Evolutionary conservation across 192 early-diverging fungal genomes (phyloP).

Genomic region (Coemansia sp.): DNA sequence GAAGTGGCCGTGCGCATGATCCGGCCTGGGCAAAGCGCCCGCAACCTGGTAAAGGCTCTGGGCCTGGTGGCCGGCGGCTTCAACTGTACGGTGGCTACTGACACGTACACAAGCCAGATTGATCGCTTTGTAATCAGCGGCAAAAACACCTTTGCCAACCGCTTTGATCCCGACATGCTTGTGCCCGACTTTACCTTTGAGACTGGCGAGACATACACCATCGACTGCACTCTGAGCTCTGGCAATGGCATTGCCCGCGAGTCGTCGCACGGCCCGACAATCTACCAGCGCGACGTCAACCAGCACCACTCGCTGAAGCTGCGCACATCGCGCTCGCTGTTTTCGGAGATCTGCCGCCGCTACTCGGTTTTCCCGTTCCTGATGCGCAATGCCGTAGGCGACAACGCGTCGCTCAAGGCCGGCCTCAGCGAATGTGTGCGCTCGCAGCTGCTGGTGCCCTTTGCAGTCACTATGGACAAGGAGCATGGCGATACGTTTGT

Average conservation of each 20-base stretch:
- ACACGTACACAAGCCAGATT: conserved; percentile 66
- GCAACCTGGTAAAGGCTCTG: conserved; percentile 62
- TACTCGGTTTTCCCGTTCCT: conserved; percentile 78
- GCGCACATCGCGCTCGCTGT: conserved; percentile 57
- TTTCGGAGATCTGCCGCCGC: conserved; percentile 59
- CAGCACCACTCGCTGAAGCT: conserved; percentile 70
- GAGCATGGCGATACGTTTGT: conserved; percentile 50
- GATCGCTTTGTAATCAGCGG: conserved; percentile 73
- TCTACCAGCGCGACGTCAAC: conserved; percentile 74
- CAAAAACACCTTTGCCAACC: conserved; percentile 60
- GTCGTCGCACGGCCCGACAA: conserved; percentile 56
- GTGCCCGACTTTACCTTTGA: conserved; percentile 67
- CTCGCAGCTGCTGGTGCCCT: conserved; percentile 64
- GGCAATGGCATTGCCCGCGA: conserved; percentile 60
- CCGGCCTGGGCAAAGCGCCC: conserved; percentile 65
- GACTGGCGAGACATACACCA: conserved; percentile 68
- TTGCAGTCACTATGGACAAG: conserved; percentile 61
- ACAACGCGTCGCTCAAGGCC: conserved; percentile 44
- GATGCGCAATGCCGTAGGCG: conserved; percentile 48
- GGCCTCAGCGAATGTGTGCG: conserved; percentile 67
- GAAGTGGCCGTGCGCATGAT: conserved; percentile 81
- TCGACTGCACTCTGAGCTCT: conserved; percentile 68
- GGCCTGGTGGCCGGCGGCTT: conserved; percentile 56
- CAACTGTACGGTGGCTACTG: conserved; percentile 66
- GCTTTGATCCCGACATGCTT: conserved; percentile 58